These are phyloP conservation scores for Paecilomyces formosus DNA, from an alignment of 2,329 filamentous ascomycete genomes.

Conservation along the genomic window DNA sequence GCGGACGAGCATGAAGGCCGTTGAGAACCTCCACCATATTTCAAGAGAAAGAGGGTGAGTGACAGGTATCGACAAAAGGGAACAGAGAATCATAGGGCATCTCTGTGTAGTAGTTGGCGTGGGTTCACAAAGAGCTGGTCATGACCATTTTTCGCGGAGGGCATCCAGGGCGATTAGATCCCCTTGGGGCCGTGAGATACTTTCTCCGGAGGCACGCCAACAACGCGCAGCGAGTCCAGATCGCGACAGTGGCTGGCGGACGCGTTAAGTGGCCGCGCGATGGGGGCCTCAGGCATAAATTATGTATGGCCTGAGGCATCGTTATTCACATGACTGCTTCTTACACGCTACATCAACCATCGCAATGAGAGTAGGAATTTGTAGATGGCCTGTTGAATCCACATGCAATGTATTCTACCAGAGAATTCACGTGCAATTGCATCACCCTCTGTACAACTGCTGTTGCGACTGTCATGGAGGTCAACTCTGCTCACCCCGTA, in stretches of 20 bases:
- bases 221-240: conserved; percentile 4
- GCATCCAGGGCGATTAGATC: background rate
- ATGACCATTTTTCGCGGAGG: conserved; percentile 1
- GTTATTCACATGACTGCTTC: too few relatives aligned
- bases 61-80: conserved; percentile 4
- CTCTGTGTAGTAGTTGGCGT: conserved; percentile 10
- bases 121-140: conserved; percentile 1
- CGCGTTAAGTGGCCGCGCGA: conserved; percentile 29
- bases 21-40: conserved; percentile 40
- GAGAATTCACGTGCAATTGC: background rate
- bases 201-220: background rate
- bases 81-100: conserved; percentile 18
- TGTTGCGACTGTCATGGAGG: background rate
- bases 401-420: background rate
- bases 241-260: conserved; percentile 15
- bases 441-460: background rate
- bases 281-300: conserved; percentile 15
- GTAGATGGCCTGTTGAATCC: too few relatives aligned
- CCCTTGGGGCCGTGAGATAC: background rate
- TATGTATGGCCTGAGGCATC: too few relatives aligned
- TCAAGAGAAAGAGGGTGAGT: conserved; percentile 11
- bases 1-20: conserved; percentile 45
- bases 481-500: background rate
- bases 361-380: too few relatives aligned
- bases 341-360: background rate